phyloP scores from a whole-genome alignment of 306 rosid species.

The Urtica urens region DNA sequence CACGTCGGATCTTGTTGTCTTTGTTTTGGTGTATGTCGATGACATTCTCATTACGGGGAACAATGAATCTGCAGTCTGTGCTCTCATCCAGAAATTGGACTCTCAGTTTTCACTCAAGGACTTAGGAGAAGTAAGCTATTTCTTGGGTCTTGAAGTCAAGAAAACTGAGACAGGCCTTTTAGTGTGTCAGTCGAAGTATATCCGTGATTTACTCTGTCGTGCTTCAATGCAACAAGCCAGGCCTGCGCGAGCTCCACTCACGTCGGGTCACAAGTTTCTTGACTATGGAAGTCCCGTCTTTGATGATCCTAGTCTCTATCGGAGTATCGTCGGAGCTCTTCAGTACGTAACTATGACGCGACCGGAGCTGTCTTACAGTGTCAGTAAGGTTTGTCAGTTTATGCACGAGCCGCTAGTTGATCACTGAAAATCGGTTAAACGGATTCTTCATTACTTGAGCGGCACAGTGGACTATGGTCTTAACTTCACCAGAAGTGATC shows the following conservation, averaged over 20 bases:
- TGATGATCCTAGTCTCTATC: neutral
- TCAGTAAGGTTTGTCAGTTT: neutral
- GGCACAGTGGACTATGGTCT: neutral
- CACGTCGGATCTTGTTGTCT: neutral
- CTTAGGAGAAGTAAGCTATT: too few species aligned
- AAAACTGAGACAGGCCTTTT: too few species aligned
- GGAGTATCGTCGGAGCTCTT: neutral
- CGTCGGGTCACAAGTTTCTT: neutral
- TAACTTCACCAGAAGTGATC: too few species aligned
- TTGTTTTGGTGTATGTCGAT: neutral
- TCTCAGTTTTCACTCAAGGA: too few species aligned
- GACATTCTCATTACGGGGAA: neutral
- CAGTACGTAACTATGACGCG: neutral
- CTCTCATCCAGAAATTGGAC: too few species aligned
- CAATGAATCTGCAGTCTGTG: neutral
- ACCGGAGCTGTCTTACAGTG: neutral
- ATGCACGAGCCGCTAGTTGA: neutral
- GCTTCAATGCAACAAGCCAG: neutral
- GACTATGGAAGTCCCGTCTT: neutral
- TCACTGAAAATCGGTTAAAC: neutral
- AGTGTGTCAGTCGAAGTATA: neutral
- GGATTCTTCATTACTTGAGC: neutral
- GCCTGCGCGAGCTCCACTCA: too few species aligned
- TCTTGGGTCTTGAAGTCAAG: too few species aligned
- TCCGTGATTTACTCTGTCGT: neutral